Evolutionary conservation across 441 rosid genomes (phyloP), one percentile per base, ranked within the genome.

Genomic region (Croton setiger): DNA sequence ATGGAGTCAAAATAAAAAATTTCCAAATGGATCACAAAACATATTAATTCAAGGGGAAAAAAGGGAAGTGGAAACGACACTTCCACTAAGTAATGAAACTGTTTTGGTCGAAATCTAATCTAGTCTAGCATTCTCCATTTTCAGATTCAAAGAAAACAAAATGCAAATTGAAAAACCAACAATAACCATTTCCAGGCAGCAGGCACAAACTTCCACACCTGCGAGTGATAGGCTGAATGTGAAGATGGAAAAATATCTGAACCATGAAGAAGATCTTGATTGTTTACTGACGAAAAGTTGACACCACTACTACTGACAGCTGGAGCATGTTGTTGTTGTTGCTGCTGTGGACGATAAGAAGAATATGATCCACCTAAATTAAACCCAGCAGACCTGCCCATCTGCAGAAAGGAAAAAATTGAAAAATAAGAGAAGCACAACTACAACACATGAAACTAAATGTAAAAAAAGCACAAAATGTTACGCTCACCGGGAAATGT

Each of bases 321-420:
- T 72, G 93, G 84, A 52, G 91, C 81, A 82, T 87, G 91, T 63
- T 88, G 96, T 72, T 88, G 96, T 72, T 86, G 93, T 49, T 88
- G 98, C 84, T 88, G 97, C 74, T 87, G 99, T 15, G 90, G 91
- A 56, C 86, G 97, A 78, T 91, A 93, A 47, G 99, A 82, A 47
- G 97, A 70, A 73, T 83, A 93, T 1, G 88, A 65, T 64, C 88
- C 93, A 58, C 91, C 95, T 52, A 90, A 74, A 75, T 85, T 92
- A 74, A 92, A 92, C 55, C 97, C 99, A 52, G 88, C 80, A 58
- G 97, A 86, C 74, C 99, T 89, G 52, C 94, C 97, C 92, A 95
- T 84, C 99, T 92, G 83, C 75, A 74, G 63, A 72, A 55, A 66
- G 71, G 70, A 72, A 39, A 27, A 27, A 44, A 70, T 21, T 66